phyloP scores from a whole-genome alignment of 371 early-diverging fungal species.

The Basidiobolus meristosporus region DNA sequence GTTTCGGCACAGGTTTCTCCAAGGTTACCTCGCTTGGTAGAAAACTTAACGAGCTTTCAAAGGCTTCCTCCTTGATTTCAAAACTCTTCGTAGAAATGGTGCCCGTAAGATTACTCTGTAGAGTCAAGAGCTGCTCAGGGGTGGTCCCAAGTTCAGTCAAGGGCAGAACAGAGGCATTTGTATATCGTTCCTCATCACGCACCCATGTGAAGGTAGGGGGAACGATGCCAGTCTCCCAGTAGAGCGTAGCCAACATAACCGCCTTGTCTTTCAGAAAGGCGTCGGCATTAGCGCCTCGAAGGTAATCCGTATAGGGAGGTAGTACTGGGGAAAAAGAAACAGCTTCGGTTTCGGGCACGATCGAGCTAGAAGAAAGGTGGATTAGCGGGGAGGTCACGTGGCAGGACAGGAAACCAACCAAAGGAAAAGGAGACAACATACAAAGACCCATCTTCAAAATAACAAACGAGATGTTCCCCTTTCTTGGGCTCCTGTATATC shows the following conservation, averaged over 20 bases:
- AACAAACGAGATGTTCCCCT: constrained; percentile 27
- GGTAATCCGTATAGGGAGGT: constrained; percentile 18
- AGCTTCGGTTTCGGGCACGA: constrained; percentile 20
- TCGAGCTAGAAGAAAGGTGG: constrained; percentile 7
- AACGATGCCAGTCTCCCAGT: constrained; percentile 15
- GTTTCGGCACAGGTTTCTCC: too few relatives aligned
- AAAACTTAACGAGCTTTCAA: too few relatives aligned
- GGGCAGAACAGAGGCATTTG: too few relatives aligned
- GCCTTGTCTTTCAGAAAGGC: constrained; percentile 19
- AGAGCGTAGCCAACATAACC: constrained; percentile 20
- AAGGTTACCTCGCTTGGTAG: too few relatives aligned
- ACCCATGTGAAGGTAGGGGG: constrained; percentile 22
- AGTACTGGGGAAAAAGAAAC: constrained; percentile 15
- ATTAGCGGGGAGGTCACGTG: background rate
- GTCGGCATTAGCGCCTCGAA: constrained; percentile 13
- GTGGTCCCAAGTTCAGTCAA: too few relatives aligned
- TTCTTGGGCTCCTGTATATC: constrained; percentile 15
- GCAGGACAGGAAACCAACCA: background rate
- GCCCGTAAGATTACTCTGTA: too few relatives aligned
- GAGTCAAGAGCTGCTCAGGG: too few relatives aligned
- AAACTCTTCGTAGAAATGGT: too few relatives aligned
- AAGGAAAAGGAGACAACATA: constrained; percentile 5
- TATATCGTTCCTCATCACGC: constrained; percentile 4
- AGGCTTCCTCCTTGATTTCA: too few relatives aligned
- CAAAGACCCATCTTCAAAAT: constrained; percentile 35